phyloP scores from a whole-genome alignment of 169 alveolate species.

The Plasmodium coatneyi region DNA sequence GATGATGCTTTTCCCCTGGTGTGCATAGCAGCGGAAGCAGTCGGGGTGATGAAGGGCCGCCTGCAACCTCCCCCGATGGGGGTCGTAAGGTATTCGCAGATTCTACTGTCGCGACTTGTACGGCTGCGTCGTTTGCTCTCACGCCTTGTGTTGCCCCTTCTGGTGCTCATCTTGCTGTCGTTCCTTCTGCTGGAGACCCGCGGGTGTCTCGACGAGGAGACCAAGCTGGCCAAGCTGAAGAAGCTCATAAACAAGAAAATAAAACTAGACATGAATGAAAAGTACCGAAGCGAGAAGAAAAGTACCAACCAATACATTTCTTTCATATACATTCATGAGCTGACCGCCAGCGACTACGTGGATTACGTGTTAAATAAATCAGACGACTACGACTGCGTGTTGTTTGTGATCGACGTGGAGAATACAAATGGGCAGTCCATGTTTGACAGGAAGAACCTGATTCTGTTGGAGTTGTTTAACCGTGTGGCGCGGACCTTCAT shows the following conservation, averaged over 20 bases:
- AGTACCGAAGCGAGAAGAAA: neutral
- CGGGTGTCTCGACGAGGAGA: neutral
- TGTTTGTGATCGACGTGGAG: conserved; percentile 53
- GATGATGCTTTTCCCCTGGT: neutral
- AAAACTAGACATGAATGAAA: conserved; percentile 29
- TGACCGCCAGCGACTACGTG: conserved; percentile 29
- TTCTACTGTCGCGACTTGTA: too few relatives aligned
- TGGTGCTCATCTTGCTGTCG: neutral
- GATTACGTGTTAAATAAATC: conserved; percentile 58
- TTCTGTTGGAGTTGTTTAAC: conserved; percentile 33
- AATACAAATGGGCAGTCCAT: conserved; percentile 5
- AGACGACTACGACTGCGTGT: conserved; percentile 31
- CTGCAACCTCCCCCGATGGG: neutral
- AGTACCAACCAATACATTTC: neutral
- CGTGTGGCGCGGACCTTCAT: conserved; percentile 10
- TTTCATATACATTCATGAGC: conserved; percentile 45
- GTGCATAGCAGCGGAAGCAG: neutral
- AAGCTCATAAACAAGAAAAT: conserved; percentile 53
- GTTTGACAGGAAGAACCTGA: conserved; percentile 33
- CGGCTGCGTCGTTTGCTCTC: neutral
- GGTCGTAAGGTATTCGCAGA: neutral
- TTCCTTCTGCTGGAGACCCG: neutral
- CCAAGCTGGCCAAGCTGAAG: conserved; percentile 15
- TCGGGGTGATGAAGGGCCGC: neutral
- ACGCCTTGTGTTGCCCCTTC: neutral